Base-by-base conservation (phyloP, 2,329 filamentous ascomycete species). In the Nemania abortiva region DNA sequence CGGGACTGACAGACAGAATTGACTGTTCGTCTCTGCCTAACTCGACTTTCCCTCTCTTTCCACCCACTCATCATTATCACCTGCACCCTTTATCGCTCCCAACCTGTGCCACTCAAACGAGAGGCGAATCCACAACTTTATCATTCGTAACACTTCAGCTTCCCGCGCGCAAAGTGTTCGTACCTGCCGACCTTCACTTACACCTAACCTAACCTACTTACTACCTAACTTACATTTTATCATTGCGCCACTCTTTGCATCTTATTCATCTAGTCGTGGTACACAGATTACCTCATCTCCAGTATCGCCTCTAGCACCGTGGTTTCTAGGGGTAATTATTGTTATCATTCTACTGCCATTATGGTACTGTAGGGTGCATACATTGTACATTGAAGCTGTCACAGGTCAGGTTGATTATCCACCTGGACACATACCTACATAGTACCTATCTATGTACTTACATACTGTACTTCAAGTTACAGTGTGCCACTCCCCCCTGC, bases 31-130 rank as follows among this genome's bases (percentile, higher is more conserved):
- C 52, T 62, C 62, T 69, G 58, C 63, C 62, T 58, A 55, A 61
- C 53, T 20, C 15, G 15, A 60, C 37, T 53, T 54, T 63, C 50
- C 31, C 45, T 66, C 58, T 61, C 39, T 31, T 18, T 39, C n/a
- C n/a, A 37, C 18, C 54, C 47, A 57, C 37, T 63, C 47, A 47
- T 58, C 60, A 63, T 53, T 55, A 53, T 63, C 64, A 62, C 64
- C 57, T 59, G 53, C 39, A 49, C 45, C 47, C 63, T 52, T 39
- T 63, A 53, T 58, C 54, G 37, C 56, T 31, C 39, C 18, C 3
- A 45, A 29, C 34, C 59, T 65, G 54, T 59, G 47, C 62, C 47
- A 53, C 54, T 31, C 24, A 5, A 39, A 42, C 20, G 34, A 57
- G 42, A n/a, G 34, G 5, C 22, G 29, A 64, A 64, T 56, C 62